Conservation (phyloP, 352 stramenopile species). For the Globisporangium spiculum region DNA sequence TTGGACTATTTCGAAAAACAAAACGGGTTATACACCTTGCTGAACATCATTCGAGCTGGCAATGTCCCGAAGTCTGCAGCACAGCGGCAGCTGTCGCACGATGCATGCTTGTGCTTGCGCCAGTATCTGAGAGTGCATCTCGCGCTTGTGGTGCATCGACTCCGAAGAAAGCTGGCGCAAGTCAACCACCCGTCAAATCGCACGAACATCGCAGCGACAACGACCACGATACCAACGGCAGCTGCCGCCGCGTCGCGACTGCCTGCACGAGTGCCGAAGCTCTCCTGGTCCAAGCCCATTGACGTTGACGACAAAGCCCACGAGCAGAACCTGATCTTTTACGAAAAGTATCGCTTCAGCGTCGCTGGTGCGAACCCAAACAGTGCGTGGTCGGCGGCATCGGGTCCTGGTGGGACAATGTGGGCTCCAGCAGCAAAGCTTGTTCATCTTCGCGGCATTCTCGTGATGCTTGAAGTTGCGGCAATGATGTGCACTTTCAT, state of each 20-base stretch:
- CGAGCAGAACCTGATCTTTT: conserved; percentile 81
- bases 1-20: conserved; percentile 84
- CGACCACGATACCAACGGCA: conserved; percentile 45
- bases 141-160: conserved; percentile 62
- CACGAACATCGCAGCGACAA: conserved; percentile 17
- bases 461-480: conserved; percentile 80
- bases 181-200: conserved; percentile 58
- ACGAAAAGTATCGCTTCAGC: conserved; percentile 82
- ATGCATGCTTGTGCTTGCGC: conserved; percentile 78
- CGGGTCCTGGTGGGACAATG: conserved; percentile 51
- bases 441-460: conserved; percentile 63
- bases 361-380: conserved; percentile 37
- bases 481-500: conserved; percentile 64
- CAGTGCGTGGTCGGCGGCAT: conserved; percentile 57
- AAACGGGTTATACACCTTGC: conserved; percentile 77
- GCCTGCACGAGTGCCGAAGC: conserved; percentile 65
- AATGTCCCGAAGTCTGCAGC: conserved; percentile 74
- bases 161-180: conserved; percentile 62
- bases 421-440: conserved; percentile 74
- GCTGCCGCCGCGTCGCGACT: conserved; percentile 54
- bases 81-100: conserved; percentile 78
- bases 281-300: conserved; percentile 70
- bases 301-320: conserved; percentile 86
- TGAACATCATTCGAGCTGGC: conserved; percentile 83
- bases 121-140: conserved; percentile 86